phyloP scores from a whole-genome alignment of 371 early-diverging fungal species.

The Syncephalis fuscata region DNA sequence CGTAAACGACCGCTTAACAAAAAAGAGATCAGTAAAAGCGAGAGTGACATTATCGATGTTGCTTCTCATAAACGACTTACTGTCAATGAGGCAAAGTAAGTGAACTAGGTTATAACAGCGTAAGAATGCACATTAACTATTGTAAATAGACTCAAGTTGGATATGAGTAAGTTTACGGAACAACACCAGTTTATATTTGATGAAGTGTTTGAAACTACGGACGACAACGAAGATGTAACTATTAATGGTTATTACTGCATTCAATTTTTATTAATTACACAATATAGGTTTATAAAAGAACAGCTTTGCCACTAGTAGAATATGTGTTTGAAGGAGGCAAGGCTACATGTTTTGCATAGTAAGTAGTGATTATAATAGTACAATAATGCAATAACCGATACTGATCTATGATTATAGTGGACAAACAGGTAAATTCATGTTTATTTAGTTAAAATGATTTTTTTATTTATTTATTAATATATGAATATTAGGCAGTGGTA shows the following conservation, averaged over 20 bases:
- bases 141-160: constrained; percentile 65
- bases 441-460: not conserved
- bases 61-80: constrained; percentile 45
- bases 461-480: constrained; percentile 2
- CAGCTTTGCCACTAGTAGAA: constrained; percentile 85
- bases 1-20: constrained; percentile 86
- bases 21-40: constrained; percentile 55
- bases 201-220: constrained; percentile 77
- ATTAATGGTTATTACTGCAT: not conserved
- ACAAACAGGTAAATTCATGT: constrained; percentile 56
- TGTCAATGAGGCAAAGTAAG: constrained; percentile 79
- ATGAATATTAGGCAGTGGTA: constrained; percentile 57
- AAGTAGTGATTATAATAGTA: constrained; percentile 8
- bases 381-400: not conserved
- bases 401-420: constrained; percentile 34
- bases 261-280: not conserved
- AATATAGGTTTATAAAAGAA: constrained; percentile 62
- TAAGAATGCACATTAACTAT: not conserved
- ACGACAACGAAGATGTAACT: constrained; percentile 64
- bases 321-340: constrained; percentile 91
- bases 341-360: constrained; percentile 98
- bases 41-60: constrained; percentile 65
- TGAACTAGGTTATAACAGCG: too few relatives aligned
- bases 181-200: constrained; percentile 93
- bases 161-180: constrained; percentile 87